Evolutionary conservation across 2,329 filamentous ascomycete species (phyloP).

Genomic region (Fusarium pilosicola): DNA sequence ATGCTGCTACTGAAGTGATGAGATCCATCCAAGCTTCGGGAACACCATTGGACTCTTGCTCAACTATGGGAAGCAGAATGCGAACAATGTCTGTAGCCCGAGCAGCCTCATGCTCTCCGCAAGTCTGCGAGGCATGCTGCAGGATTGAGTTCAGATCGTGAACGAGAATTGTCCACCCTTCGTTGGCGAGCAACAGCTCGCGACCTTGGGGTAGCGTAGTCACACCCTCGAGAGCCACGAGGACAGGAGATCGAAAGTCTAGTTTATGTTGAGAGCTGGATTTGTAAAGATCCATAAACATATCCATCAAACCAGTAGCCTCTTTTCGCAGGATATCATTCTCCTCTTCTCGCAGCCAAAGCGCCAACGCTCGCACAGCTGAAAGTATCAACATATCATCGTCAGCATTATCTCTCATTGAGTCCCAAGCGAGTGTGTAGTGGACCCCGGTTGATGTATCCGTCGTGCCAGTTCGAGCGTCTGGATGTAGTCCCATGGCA

Average conservation of each 20-base stretch:
- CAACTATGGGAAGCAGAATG: slow-evolving; percentile 62
- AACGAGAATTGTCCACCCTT: slow-evolving; percentile 65
- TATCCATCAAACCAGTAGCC: slow-evolving; percentile 68
- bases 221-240: slow-evolving; percentile 69
- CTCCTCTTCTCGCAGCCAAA: slow-evolving; percentile 78
- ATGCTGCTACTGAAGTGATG: slow-evolving; percentile 62
- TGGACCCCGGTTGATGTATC: slow-evolving; percentile 57
- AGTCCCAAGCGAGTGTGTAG: slow-evolving; percentile 68
- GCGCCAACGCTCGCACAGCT: slow-evolving; percentile 65
- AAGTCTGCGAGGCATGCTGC: slow-evolving; percentile 41
- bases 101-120: slow-evolving; percentile 47
- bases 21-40: slow-evolving; percentile 67
- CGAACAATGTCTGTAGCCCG: slow-evolving; percentile 67
- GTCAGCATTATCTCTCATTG: slow-evolving; percentile 57
- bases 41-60: slow-evolving; percentile 56
- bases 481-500: slow-evolving; percentile 68
- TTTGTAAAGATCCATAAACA: slow-evolving; percentile 71
- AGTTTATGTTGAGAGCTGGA: slow-evolving; percentile 48
- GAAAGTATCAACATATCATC: slow-evolving; percentile 70
- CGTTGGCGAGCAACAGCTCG: slow-evolving; percentile 59
- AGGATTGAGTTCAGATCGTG: slow-evolving; percentile 61
- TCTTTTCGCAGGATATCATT: slow-evolving; percentile 66
- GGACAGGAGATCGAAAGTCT: slow-evolving; percentile 66
- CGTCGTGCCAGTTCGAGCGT: slow-evolving; percentile 58
- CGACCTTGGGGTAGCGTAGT: slow-evolving; percentile 59